Evolutionary conservation across 106 monocot genomes (phyloP), one percentile per base, ranked within the genome.

Genomic region (Hemerocallis citrina): DNA sequence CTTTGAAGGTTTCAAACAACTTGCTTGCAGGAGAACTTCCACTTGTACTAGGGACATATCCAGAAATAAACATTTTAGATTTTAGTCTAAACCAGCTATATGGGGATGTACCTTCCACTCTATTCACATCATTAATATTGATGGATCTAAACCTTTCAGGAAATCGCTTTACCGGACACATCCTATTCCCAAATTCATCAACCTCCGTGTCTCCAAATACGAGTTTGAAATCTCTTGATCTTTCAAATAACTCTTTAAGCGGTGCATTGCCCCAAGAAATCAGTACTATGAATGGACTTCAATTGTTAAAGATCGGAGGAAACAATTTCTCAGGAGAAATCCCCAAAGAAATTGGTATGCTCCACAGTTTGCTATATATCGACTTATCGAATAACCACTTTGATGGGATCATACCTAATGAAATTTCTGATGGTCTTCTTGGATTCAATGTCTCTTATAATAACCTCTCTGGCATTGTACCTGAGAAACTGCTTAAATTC

Each of bases 271-370:
- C 85, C 28, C 43, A 48, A 55, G 78, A 72, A 57, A 67, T 89
- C 50, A 65, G 40, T 41, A 31, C 39, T 29, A 56, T 89, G 68
- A 59, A 31, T 27, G 65, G 39, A 17, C 49, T 85, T 21, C 68
- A 48, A 41, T 59, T 72, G 52, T 61, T 89, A 33, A 78, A 78
- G 54, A 41, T 89, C 14, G 57, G 66, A 52, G 51, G 49, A 60
- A 92, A 86, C 69, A 86, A 92, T 33, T 48, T 92, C 46, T 71
- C 83, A 21, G 91, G 91, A 30, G 42, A 52, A 42, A 86, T 92
- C 17, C 86, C 86, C 24, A 67, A 66, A 48, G 76, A 74, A 61
- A 77, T 92, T 30, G 72, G 68, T 55, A 52, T 58, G 63, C 63
- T 92, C 34, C 68, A 64, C 20, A 45, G 58, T 12, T 71, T 92